A percentile compares a stretch with the other conserved stretches of the same genome.
Evolutionary conservation across 805 yeast genomes (phyloP).

Genomic region (Teunomyces stri): DNA sequence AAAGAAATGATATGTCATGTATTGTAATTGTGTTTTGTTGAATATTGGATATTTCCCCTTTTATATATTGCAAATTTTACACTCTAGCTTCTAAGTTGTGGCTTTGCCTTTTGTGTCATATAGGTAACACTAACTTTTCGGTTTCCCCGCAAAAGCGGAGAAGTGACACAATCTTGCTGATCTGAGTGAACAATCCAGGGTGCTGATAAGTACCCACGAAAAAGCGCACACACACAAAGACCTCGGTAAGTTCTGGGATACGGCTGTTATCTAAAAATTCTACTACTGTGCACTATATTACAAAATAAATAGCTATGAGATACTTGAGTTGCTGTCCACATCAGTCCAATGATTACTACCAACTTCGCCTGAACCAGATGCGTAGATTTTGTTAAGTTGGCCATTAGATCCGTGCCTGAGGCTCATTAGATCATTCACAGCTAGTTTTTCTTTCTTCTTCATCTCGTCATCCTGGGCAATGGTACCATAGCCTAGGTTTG

Average conservation of each 20-base stretch:
- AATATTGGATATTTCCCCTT: neutral
- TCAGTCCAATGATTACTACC: neutral
- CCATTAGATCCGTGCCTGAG: conserved; percentile 10
- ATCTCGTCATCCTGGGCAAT: conserved; percentile 17
- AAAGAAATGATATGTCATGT: conserved; percentile 13
- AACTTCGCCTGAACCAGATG: neutral
- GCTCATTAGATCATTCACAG: conserved; percentile 18
- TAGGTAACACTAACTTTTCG: neutral
- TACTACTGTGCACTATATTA: neutral
- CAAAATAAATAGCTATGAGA: conserved; percentile 1
- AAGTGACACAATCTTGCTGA: neutral
- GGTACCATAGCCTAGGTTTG: neutral
- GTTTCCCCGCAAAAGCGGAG: conserved; percentile 3
- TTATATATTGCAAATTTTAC: conserved; percentile 2
- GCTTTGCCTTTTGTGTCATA: neutral
- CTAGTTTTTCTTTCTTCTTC: conserved; percentile 29
- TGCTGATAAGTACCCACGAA: neutral
- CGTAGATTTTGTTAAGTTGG: neutral
- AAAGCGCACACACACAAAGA: neutral
- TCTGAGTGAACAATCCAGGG: neutral
- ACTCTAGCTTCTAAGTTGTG: neutral
- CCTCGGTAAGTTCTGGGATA: neutral
- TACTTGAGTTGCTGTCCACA: neutral
- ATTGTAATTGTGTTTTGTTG: neutral
- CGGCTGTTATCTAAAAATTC: neutral